Percentiles rank a stretch among this genome's conserved stretches.
Conservation (phyloP, 169 alveolate species). For the Babesia gibsoni region DNA sequence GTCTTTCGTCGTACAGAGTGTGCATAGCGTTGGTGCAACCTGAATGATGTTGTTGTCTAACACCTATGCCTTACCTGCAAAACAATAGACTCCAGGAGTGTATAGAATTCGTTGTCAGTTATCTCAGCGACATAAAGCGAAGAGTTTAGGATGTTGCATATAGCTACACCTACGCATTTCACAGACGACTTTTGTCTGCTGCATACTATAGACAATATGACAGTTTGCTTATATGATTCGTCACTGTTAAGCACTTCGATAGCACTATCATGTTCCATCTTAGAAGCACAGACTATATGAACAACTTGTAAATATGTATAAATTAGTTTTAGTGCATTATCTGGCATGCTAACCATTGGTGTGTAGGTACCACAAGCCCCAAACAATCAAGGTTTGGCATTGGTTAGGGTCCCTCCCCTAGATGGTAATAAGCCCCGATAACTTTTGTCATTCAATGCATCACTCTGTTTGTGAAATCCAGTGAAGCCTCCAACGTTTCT, state of each 20-base stretch:
- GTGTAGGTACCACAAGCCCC: conserved; percentile 2
- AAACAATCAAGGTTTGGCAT: neutral
- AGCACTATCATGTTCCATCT: conserved; percentile 20
- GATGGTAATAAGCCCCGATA: neutral
- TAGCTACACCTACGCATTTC: conserved; percentile 38
- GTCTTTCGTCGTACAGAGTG: conserved; percentile 43
- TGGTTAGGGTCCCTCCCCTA: neutral
- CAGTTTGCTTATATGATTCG: conserved; percentile 13
- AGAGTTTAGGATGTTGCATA: conserved; percentile 36
- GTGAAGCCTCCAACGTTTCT: conserved; percentile 58
- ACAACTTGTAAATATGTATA: neutral
- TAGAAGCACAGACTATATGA: neutral
- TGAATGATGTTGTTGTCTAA: neutral
- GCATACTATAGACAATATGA: conserved; percentile 33
- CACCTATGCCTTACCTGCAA: conserved; percentile 31
- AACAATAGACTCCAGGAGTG: conserved; percentile 57
- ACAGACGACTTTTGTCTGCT: conserved; percentile 13
- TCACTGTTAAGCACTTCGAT: neutral
- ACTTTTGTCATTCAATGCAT: neutral
- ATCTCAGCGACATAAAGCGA: conserved; percentile 42
- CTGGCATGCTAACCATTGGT: too few species aligned
- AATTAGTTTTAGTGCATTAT: too few species aligned
- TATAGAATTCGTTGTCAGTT: conserved; percentile 57
- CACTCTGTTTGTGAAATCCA: conserved; percentile 53
- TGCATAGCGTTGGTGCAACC: conserved; percentile 59